Evolutionary conservation across 2,329 filamentous ascomycete species (phyloP).

Genomic region (Byssochlamys sp.): DNA sequence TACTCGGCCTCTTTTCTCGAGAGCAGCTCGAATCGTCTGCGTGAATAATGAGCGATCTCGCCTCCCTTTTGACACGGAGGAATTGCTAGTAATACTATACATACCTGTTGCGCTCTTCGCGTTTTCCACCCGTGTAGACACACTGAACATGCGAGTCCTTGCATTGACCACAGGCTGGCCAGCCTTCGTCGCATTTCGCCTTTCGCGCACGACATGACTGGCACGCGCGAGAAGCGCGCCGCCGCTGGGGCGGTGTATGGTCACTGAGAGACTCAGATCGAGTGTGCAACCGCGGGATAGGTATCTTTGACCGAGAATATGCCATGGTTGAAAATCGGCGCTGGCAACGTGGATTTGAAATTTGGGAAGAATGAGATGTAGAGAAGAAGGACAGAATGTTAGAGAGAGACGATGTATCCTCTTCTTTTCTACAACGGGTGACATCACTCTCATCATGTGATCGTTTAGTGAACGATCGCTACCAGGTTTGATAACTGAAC

Average conservation of each 20-base stretch:
- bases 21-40: background rate
- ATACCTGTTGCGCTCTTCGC: background rate
- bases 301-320: background rate
- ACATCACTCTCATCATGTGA: background rate
- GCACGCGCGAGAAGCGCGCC: background rate
- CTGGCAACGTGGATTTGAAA: background rate
- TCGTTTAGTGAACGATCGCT: too few relatives aligned
- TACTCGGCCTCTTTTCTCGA: background rate
- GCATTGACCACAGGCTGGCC: background rate
- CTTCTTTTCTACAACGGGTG: background rate
- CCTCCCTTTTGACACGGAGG: background rate
- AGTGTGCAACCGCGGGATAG: background rate
- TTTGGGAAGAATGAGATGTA: background rate
- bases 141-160: background rate
- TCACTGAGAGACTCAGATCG: background rate
- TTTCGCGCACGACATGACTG: background rate
- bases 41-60: background rate
- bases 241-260: background rate
- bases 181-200: background rate
- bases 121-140: background rate
- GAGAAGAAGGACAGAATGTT: background rate
- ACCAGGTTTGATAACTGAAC: too few relatives aligned
- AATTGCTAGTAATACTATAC: background rate
- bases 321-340: background rate
- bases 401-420: background rate